Conservation (phyloP, 768 basidiomycete species). For the Hortiboletus flavorubellus region DNA sequence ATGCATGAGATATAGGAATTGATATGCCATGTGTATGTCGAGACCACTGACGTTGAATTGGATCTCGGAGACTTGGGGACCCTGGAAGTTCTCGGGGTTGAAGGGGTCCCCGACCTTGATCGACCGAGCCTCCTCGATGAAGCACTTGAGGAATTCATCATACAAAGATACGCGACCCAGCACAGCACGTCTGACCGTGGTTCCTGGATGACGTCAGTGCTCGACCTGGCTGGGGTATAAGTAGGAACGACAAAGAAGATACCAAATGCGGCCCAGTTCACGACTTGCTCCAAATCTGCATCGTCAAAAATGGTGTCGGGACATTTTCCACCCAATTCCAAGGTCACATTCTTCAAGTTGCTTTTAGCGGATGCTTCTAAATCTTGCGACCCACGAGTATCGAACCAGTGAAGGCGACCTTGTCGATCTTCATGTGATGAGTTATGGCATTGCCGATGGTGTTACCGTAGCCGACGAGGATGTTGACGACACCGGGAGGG, state of each 20-base stretch:
- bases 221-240: not conserved
- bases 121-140: slow-evolving; percentile 50
- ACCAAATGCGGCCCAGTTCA: slow-evolving; percentile 68
- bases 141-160: slow-evolving; percentile 64
- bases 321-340: slow-evolving; percentile 56
- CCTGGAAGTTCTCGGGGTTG: slow-evolving; percentile 54
- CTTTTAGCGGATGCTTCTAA: slow-evolving; percentile 75
- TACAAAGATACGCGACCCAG: slow-evolving; percentile 84
- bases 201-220: slow-evolving; percentile 38
- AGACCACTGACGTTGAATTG: slow-evolving; percentile 63
- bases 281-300: slow-evolving; percentile 50
- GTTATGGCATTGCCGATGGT: slow-evolving; percentile 72
- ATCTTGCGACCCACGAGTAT: slow-evolving; percentile 77
- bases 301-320: slow-evolving; percentile 48
- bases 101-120: slow-evolving; percentile 77
- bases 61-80: slow-evolving; percentile 73
- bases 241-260: slow-evolving; percentile 56
- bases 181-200: slow-evolving; percentile 76
- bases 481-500: slow-evolving; percentile 75
- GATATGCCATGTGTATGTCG: not conserved
- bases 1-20: not conserved
- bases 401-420: slow-evolving; percentile 85
- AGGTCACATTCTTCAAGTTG: slow-evolving; percentile 74
- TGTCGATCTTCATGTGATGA: slow-evolving; percentile 60
- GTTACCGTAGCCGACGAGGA: slow-evolving; percentile 68